Conservation (phyloP, 164 flowering plant genomes). For the Brasenia schreberi region DNA sequence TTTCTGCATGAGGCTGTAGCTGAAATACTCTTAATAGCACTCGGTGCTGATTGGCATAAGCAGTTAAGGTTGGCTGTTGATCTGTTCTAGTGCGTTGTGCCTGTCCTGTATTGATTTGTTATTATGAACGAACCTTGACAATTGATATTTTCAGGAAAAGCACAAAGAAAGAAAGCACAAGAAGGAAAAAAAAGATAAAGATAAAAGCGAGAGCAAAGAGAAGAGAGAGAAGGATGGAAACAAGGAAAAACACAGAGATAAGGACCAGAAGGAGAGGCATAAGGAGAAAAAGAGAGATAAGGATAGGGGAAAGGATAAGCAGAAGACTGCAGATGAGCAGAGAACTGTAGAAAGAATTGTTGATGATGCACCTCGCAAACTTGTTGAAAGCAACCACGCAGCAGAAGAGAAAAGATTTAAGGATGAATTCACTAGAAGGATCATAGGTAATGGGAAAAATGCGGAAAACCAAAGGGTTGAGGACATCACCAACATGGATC, state of each 20-base stretch:
- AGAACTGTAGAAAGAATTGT: constrained; percentile 10
- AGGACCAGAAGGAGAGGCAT: constrained; percentile 54
- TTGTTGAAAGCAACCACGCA: constrained; percentile 3
- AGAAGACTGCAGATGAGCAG: constrained; percentile 13
- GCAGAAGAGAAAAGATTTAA: neutral
- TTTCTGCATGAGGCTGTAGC: neutral
- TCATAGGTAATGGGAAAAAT: constrained; percentile 31
- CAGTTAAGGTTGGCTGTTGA: neutral
- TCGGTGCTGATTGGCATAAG: neutral
- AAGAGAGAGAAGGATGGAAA: constrained; percentile 25
- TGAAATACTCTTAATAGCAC: neutral
- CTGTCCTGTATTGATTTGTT: neutral
- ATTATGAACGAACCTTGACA: neutral
- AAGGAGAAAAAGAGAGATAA: constrained; percentile 50
- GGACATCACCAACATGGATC: constrained; percentile 16
- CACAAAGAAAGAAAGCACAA: constrained; percentile 48
- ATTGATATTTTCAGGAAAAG: constrained; percentile 41
- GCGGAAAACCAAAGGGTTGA: constrained; percentile 21
- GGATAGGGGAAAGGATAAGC: constrained; percentile 30
- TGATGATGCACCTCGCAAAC: constrained; percentile 9
- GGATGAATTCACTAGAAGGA: constrained; percentile 3
- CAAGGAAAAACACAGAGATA: constrained; percentile 38
- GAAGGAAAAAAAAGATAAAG: constrained; percentile 46
- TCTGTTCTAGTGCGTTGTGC: neutral
- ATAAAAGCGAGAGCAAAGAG: constrained; percentile 34